Evolutionary conservation across 139 green algal genomes (phyloP), one percentile per base, ranked within the genome.

Genomic region (Tetraselmis striata): DNA sequence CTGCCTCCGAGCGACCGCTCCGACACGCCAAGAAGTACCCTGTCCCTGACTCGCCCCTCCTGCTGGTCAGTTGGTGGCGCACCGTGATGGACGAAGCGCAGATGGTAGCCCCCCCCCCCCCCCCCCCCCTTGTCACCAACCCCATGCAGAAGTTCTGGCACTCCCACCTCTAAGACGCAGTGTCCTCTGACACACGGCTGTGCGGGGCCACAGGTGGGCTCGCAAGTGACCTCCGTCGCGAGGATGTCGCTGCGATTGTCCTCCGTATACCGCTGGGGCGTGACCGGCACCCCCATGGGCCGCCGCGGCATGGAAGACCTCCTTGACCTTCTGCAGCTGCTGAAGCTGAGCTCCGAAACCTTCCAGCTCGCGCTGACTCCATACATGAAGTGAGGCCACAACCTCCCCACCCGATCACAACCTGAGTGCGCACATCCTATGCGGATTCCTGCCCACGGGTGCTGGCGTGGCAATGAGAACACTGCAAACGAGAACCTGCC

Each of bases 51-150:
- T 75, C 30, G 18, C 77, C 77, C 23, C 26, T 81, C 1, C 30
- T 81, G 1, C 30, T 28, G 30, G 18, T 81, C 27, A 11, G 1
- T 2, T 81, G 77, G 77, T 81, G 77, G 77, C 77, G 77, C 30
- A 23, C 45, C 18, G 77, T 75, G 31, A 22, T 81, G 77, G 77
- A 81, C 31, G 77, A 81, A 30, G 77, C 77, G 77, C 77, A 81
- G 77, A 29, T 59, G 77, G 31, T n/a, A n/a, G n/a, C n/a, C n/a
- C n/a, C n/a, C n/a, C n/a, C n/a, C n/a, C n/a, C n/a, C n/a, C n/a
- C n/a, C n/a, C n/a, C n/a, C n/a, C n/a, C n/a, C n/a, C n/a, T n/a
- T n/a, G n/a, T n/a, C n/a, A n/a, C n/a, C n/a, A n/a, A n/a, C n/a
- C n/a, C n/a, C n/a, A n/a, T n/a, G n/a, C n/a, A n/a, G n/a, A n/a